Evolutionary conservation across 257 asterid species (phyloP), one percentile per base, ranked within the genome.

Genomic region (Verbascum thapsus): DNA sequence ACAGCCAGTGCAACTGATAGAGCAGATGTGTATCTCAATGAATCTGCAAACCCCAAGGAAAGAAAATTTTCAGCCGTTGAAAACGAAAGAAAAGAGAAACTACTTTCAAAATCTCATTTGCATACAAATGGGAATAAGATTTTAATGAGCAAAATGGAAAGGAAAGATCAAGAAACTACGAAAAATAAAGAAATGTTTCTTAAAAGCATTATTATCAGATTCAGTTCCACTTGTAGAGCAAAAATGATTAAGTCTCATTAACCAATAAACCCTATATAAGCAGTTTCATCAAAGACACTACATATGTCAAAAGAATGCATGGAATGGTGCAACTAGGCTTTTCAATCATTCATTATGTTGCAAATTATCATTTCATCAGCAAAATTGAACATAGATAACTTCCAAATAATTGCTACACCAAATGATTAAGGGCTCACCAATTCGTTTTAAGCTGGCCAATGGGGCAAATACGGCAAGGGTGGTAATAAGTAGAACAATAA

Each of bases 1-100:
- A 90, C 96, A 71, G 99, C 97, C 69, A 94, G 79, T 45, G 86
- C 99, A 64, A 94, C 97, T 44, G 99, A 90, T 64, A 94, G 68
- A 53, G 99, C 97, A 74, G 99, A 90, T 32, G 99, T 94, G 79
- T 79, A 86, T 72, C 91, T 85, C 81, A 94, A 81, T 58, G 99
- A 94, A 87, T 90, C 99, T 94, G 97, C 80, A 83, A 77, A 35
- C 43, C 71, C 56, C 69, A 67, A 64, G 62, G 22, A 56, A 70
- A 26, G 51, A 58, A 62, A 40, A 15, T n/a, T 41, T 58, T 81
- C 47, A 79, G 73, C 58, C 22, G 16, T 26, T 12, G n/a, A 38
- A 60, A 12, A 13, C 18, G 13, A 30, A 41, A 17, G 48, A 23
- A 56, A 23, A 10, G 32, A n/a, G n/a, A 40, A 52, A 39, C 26